phyloP scores from a whole-genome alignment of 176 grass and related monocot species.

The Alopecurus myosuroides region DNA sequence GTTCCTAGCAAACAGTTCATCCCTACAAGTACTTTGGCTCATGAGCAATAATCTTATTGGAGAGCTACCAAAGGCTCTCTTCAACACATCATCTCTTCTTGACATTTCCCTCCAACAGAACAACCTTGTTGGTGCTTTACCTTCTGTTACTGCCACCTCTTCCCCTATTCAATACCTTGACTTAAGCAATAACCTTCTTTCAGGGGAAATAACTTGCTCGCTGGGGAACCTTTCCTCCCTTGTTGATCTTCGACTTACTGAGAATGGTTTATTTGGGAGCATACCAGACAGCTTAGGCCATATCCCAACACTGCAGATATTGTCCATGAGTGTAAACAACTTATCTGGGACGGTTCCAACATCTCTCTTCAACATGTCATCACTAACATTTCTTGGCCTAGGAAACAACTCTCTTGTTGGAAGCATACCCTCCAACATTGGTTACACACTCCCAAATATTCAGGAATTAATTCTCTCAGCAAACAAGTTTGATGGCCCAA shows the following conservation, averaged over 20 bases:
- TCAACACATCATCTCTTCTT: conserved; percentile 14
- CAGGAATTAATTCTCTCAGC: neutral
- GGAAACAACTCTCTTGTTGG: conserved; percentile 7
- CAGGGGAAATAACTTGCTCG: conserved; percentile 46
- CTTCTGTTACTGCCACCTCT: neutral
- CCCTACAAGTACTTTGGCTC: conserved; percentile 31
- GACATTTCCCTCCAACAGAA: conserved; percentile 21
- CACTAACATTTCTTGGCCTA: neutral
- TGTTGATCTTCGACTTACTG: too few relatives aligned
- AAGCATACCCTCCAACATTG: conserved; percentile 25
- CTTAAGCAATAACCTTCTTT: conserved; percentile 27
- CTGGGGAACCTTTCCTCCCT: conserved; percentile 47
- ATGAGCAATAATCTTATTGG: conserved; percentile 30
- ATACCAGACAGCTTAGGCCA: conserved; percentile 6
- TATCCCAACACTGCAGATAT: neutral
- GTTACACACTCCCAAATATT: conserved; percentile 30
- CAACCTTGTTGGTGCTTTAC: conserved; percentile 18
- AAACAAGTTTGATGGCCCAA: conserved; percentile 19
- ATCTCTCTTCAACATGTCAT: conserved; percentile 24
- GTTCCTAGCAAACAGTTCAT: conserved; percentile 24
- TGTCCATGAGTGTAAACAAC: conserved; percentile 3
- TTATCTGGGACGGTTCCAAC: conserved; percentile 24
- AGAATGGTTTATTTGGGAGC: too few relatives aligned
- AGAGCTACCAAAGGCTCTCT: conserved; percentile 30
- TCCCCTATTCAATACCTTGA: neutral